Conservation (phyloP, 78 protist species). For the Acrasis kona region DNA sequence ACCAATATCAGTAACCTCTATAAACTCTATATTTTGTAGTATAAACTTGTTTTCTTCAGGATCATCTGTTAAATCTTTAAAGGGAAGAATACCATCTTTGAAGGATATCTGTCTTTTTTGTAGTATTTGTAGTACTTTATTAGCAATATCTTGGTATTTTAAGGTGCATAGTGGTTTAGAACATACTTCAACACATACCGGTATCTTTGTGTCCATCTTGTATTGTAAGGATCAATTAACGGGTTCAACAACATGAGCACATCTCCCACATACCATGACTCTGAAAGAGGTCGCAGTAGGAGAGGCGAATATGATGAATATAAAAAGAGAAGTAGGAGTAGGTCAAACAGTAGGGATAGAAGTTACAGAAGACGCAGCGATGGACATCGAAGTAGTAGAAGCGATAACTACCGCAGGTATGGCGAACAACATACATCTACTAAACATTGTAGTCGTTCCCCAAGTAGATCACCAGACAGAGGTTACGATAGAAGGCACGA, state of each 20-base stretch:
- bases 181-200: not conserved
- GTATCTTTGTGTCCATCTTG: too few relatives aligned
- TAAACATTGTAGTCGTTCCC: not conserved
- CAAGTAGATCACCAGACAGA: constrained; percentile 1
- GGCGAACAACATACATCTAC: not conserved
- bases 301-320: constrained; percentile 2
- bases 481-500: not conserved
- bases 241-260: too few relatives aligned
- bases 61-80: not conserved
- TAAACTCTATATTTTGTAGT: not conserved
- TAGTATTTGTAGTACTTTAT: not conserved
- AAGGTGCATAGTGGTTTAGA: not conserved
- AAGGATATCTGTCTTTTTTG: not conserved
- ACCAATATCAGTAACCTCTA: too few relatives aligned
- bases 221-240: too few relatives aligned
- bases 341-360: not conserved
- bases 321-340: not conserved
- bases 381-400: not conserved
- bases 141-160: not conserved
- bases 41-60: not conserved
- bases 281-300: not conserved
- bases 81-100: not conserved
- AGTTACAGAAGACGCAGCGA: not conserved
- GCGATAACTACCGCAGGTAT: not conserved
- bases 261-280: too few relatives aligned